Base-by-base conservation (phyloP, 2,329 filamentous ascomycete genomes). In the Xylaria sp. region DNA sequence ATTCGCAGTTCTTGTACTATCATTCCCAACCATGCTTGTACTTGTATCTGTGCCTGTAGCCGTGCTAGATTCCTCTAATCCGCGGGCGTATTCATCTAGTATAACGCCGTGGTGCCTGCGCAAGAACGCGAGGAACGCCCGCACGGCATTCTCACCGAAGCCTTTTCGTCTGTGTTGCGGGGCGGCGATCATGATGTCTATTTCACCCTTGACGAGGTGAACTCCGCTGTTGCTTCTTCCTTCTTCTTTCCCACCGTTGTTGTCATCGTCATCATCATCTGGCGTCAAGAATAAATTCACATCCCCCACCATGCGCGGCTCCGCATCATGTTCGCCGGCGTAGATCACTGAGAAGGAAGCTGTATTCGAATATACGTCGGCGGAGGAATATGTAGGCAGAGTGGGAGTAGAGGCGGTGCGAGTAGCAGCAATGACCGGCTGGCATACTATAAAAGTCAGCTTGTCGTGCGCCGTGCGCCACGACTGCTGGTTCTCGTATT, bases 401-500 rank as follows among this genome's bases (percentile, higher is more conserved):
- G 45, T 47, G 23, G 25, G 17, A n/a, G 21, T 47, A 17, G n/a
- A n/a, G 11, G 17, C n/a, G n/a, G n/a, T n/a, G n/a, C n/a, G n/a
- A n/a, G n/a, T n/a, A n/a, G n/a, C n/a, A n/a, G n/a, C n/a, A n/a
- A n/a, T 35, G 12, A 33, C 33, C 19, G 59, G 51, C 49, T 28
- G 42, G 19, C 92, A 97, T 57, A 91, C 78, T 74, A 98, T 97
- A 70, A 97, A 98, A 0, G 94, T 98, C 64, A 98, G 77, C 78
- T 98, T 98, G 78, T 98, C 94, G 25, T 80, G 77, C 43, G 95
- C 91, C 19, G 79, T 80, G 38, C 93, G 88, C 94, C 94, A 98
- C 67, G 88, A 92, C n/a, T 80, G 79, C 76, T 97, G 94, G 88
- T 97, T 98, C 52, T 87, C 85, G 76, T 95, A 92, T 80, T 98